A percentile compares a stretch with the other conserved stretches of the same genome.
Evolutionary conservation across 371 early-diverging fungal species (phyloP).

Genomic region (Basidiobolus meristosporus): DNA sequence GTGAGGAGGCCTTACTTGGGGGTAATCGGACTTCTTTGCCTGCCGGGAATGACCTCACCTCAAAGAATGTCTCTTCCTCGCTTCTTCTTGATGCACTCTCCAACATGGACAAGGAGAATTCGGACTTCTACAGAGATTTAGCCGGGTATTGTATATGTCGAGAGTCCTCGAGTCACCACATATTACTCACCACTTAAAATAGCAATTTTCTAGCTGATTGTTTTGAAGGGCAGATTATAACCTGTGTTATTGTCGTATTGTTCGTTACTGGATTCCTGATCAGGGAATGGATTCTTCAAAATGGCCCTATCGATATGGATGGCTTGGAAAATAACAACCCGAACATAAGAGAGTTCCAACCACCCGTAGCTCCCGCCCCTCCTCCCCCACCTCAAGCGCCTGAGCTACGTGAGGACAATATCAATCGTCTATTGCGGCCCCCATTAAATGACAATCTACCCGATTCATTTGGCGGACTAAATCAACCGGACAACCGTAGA

Average conservation of each 20-base stretch:
- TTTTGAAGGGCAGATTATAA: conserved; percentile 74
- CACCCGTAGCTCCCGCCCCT: conserved; percentile 2
- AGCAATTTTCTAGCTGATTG: conserved; percentile 58
- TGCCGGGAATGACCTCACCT: too few relatives aligned
- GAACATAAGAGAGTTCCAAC: conserved; percentile 1
- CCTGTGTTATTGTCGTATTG: conserved; percentile 45
- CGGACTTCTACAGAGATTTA: conserved; percentile 1
- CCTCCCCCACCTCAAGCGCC: conserved; percentile 3
- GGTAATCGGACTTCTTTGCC: not conserved
- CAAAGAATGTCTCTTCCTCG: too few relatives aligned
- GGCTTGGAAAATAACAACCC: not conserved
- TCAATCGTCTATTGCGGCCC: not conserved
- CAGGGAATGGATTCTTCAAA: conserved; percentile 74
- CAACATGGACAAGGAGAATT: not conserved
- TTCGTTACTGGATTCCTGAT: conserved; percentile 60
- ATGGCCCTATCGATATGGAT: conserved; percentile 15
- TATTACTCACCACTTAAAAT: not conserved
- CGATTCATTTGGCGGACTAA: too few relatives aligned
- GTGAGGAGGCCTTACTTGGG: conserved; percentile 8
- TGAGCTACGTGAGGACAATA: conserved; percentile 1
- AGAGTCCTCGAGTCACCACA: not conserved
- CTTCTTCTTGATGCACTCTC: conserved; percentile 1
- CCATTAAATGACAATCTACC: not conserved
- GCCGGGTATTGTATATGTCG: conserved; percentile 1
- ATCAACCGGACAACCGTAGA: too few relatives aligned